Percentiles rank a stretch among this genome's conserved stretches.
phyloP scores from a whole-genome alignment of 306 rosid species.

The Cyclanthera cordifolia region DNA sequence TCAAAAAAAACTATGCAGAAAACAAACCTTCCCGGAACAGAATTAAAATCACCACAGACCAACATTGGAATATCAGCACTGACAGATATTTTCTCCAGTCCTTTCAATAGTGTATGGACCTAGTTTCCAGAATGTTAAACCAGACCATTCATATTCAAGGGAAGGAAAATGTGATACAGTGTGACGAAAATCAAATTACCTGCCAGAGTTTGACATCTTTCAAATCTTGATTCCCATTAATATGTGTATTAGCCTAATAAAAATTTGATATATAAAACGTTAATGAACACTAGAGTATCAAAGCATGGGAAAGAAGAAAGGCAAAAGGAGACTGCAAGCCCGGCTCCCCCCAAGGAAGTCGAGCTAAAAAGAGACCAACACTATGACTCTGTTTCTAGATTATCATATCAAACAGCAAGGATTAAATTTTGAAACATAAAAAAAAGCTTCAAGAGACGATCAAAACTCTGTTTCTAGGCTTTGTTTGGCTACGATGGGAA shows the following conservation, averaged over 20 bases:
- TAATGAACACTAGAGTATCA: background rate
- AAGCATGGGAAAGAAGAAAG: background rate
- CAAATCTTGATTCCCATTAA: slow-evolving; percentile 66
- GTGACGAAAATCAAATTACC: slow-evolving; percentile 30
- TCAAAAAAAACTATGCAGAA: no score
- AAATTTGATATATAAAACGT: background rate
- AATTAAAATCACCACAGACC: slow-evolving; percentile 96
- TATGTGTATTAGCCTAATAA: slow-evolving; percentile 82
- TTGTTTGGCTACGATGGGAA: no score
- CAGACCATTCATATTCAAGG: slow-evolving; percentile 3
- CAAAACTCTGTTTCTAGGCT: background rate
- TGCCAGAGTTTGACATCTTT: slow-evolving; percentile 98
- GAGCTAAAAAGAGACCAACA: background rate
- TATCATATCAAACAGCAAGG: background rate
- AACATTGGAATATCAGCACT: slow-evolving; percentile 97
- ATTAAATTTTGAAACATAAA: slow-evolving; percentile 4
- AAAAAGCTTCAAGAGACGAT: background rate
- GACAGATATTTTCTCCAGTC: slow-evolving; percentile 89
- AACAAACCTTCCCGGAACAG: slow-evolving; percentile 85
- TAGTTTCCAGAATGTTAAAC: slow-evolving; percentile 21
- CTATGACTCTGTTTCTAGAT: background rate
- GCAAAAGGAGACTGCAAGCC: background rate
- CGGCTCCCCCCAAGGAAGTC: background rate
- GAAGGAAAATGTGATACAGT: background rate
- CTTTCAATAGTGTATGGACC: slow-evolving; percentile 95